These are phyloP conservation scores for Murraya paniculata DNA, from an alignment of 345 rosid genomes.

Conservation along the genomic window DNA sequence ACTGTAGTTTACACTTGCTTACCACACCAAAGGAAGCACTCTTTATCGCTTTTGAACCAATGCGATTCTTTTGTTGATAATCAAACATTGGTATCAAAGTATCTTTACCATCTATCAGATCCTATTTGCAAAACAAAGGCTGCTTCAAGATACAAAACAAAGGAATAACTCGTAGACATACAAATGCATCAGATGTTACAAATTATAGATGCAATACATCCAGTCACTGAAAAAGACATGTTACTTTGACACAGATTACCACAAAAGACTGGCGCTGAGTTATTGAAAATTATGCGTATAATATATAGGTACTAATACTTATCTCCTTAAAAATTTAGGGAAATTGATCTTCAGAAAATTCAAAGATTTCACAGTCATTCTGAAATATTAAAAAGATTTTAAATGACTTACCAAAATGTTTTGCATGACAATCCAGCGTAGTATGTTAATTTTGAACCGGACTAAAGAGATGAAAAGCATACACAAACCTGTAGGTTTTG, in stretches of 20 bases:
- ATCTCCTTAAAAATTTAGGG: neutral
- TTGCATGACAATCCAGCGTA: slow-evolving; percentile 5
- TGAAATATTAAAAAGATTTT: neutral
- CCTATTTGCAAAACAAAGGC: slow-evolving; percentile 47
- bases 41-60: slow-evolving; percentile 55
- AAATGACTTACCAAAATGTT: neutral
- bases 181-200: neutral
- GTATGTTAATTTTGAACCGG: neutral
- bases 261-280: neutral
- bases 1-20: slow-evolving; percentile 19
- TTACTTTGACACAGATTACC: neutral
- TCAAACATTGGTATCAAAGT: slow-evolving; percentile 76
- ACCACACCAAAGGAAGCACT: slow-evolving; percentile 82
- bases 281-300: neutral
- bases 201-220: slow-evolving; percentile 1
- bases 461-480: slow-evolving; percentile 1
- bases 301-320: neutral
- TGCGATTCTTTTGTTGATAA: slow-evolving; percentile 73
- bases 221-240: neutral
- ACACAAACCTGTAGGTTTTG: slow-evolving; percentile 75
- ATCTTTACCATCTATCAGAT: slow-evolving; percentile 72
- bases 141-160: slow-evolving; percentile 5
- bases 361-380: neutral
- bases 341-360: neutral
- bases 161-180: slow-evolving; percentile 9